These are phyloP conservation scores for Thraustochytrium striatum DNA, from an alignment of 352 stramenopile species.

Conservation along the genomic window DNA sequence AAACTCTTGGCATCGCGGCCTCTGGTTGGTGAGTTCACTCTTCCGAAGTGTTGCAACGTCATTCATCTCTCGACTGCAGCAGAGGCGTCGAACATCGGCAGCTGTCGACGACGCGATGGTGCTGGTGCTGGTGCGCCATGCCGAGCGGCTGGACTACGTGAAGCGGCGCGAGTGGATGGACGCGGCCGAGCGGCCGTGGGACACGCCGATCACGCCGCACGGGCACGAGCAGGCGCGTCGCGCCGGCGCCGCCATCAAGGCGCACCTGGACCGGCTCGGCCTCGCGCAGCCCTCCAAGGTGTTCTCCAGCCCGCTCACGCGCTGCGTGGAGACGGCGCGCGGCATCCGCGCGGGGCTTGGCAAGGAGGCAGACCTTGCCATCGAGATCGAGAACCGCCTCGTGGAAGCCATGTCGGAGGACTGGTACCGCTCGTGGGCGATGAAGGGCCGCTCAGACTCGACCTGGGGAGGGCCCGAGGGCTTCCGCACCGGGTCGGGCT, in stretches of 20 bases:
- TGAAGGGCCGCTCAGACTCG: background rate
- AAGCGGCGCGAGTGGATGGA: background rate
- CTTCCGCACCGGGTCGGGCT: slow-evolving; percentile 26
- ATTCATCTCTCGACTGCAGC: too few species aligned
- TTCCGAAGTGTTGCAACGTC: too few species aligned
- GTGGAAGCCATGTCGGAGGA: slow-evolving; percentile 1
- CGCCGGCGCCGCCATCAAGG: background rate
- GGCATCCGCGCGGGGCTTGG: background rate
- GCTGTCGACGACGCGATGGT: too few species aligned
- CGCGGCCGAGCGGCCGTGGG: slow-evolving; percentile 5
- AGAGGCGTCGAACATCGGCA: too few species aligned
- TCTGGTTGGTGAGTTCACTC: too few species aligned
- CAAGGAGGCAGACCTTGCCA: background rate
- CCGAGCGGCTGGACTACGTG: slow-evolving; percentile 18
- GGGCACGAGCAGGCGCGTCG: background rate
- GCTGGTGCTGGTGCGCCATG: slow-evolving; percentile 33
- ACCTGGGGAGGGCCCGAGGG: slow-evolving; percentile 25
- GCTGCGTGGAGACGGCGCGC: slow-evolving; percentile 16
- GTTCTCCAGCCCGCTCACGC: slow-evolving; percentile 30
- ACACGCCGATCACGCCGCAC: slow-evolving; percentile 25
- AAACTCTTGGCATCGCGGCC: too few species aligned
- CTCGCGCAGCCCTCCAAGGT: slow-evolving; percentile 4
- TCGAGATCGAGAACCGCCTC: slow-evolving; percentile 7
- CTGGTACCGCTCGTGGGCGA: slow-evolving; percentile 33
- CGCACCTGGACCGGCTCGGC: slow-evolving; percentile 10